These are phyloP conservation scores for Holtermanniella nyarrowii DNA, from an alignment of 768 basidiomycete genomes.

Conservation along the genomic window DNA sequence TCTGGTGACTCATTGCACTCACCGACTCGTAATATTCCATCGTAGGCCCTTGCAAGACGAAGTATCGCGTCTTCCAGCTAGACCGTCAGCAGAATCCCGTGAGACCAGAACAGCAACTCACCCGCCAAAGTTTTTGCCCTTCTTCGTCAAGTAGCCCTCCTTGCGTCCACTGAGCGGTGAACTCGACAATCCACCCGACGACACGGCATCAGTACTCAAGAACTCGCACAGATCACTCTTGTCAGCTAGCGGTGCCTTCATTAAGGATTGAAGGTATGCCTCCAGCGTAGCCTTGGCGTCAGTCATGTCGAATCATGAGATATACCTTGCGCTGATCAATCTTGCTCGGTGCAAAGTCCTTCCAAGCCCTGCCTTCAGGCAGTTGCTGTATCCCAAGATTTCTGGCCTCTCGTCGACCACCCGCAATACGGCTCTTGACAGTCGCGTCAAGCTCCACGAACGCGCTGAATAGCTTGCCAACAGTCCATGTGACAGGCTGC, in stretches of 20 bases:
- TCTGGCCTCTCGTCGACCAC: conserved; percentile 55
- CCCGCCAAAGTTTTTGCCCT: conserved; percentile 95
- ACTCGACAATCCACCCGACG: conserved; percentile 50
- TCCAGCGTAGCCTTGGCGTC: conserved; percentile 49
- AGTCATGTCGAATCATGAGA: conserved; percentile 3
- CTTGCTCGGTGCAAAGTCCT: conserved; percentile 91
- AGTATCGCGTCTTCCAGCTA: conserved; percentile 84
- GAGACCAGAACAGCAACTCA: conserved; percentile 18
- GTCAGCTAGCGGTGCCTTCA: conserved; percentile 71
- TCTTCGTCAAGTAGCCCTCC: conserved; percentile 90
- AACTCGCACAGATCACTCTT: conserved; percentile 85
- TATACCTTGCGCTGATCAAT: conserved; percentile 90
- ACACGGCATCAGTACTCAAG: conserved; percentile 78
- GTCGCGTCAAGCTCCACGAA: conserved; percentile 77
- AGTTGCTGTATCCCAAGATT: conserved; percentile 64
- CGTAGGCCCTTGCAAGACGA: conserved; percentile 79
- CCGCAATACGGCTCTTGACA: conserved; percentile 51
- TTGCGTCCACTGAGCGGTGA: conserved; percentile 55
- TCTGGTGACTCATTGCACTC: conserved; percentile 41
- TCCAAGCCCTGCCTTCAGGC: conserved; percentile 91
- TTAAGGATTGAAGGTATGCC: conserved; percentile 71
- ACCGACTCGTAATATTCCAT: conserved; percentile 94
- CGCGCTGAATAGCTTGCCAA: conserved; percentile 91
- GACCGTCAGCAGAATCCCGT: background rate
- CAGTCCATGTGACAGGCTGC: conserved; percentile 52